Percentiles rank a stretch among this genome's conserved stretches.
Conservation (phyloP, 2,329 filamentous ascomycete species). For the Sclerotinia sclerotiorum region DNA sequence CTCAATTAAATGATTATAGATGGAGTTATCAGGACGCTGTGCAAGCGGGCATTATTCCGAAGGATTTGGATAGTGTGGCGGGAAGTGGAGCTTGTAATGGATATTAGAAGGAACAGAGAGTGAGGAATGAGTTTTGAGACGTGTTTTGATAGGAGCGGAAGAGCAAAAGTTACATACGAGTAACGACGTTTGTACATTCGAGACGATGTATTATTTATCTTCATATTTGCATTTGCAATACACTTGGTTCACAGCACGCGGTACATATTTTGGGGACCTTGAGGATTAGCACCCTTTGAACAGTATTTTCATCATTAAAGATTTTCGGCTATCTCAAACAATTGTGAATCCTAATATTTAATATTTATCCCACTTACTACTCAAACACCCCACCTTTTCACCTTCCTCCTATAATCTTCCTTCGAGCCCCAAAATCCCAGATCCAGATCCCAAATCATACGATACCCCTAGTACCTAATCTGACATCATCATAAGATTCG, state of each 20-base stretch:
- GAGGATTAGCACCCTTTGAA: no score
- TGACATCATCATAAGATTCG: no score
- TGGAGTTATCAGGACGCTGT: constrained; percentile 51
- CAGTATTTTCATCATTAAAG: neutral
- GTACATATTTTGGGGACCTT: neutral
- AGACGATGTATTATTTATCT: neutral
- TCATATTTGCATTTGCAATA: neutral
- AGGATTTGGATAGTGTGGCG: constrained; percentile 21
- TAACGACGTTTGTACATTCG: neutral
- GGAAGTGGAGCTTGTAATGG: constrained; percentile 18
- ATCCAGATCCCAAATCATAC: no score
- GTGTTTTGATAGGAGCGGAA: no score
- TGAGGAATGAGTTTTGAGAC: no score
- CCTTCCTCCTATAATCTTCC: no score
- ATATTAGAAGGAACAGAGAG: neutral
- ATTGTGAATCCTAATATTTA: neutral
- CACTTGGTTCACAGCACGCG: no score
- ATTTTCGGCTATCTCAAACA: no score
- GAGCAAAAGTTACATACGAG: neutral
- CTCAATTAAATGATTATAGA: constrained; percentile 48
- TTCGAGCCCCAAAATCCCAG: no score
- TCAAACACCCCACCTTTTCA: no score
- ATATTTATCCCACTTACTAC: neutral
- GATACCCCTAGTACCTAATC: no score
- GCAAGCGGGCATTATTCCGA: constrained; percentile 44